A percentile compares a stretch with the other conserved stretches of the same genome.
Conservation (phyloP, 257 asterid species). For the Oldenlandia corymbosa region DNA sequence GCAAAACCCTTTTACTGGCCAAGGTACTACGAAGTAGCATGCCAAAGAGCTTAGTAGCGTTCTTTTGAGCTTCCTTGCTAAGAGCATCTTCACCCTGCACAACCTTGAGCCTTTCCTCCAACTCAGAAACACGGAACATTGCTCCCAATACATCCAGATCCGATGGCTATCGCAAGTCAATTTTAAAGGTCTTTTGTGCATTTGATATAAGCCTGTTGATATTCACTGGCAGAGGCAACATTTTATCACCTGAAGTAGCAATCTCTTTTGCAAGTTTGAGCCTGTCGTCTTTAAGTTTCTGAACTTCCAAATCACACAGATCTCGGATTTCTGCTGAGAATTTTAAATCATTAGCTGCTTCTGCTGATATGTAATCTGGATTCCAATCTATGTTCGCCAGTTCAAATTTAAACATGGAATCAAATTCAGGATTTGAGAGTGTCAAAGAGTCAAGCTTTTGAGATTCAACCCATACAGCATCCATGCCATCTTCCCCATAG, state of each 20-base stretch:
- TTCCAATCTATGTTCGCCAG: constrained; percentile 78
- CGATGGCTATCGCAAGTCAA: constrained; percentile 88
- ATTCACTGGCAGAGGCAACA: constrained; percentile 95
- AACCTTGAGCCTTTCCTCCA: constrained; percentile 93
- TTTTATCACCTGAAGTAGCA: constrained; percentile 85
- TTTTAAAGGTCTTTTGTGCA: constrained; percentile 93
- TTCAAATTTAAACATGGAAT: constrained; percentile 68
- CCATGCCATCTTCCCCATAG: constrained; percentile 99
- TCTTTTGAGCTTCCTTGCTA: constrained; percentile 97
- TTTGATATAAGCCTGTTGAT: constrained; percentile 80
- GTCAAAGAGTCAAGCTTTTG: constrained; percentile 91
- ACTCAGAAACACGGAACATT: constrained; percentile 92
- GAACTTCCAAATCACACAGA: constrained; percentile 93
- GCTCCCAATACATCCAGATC: constrained; percentile 98
- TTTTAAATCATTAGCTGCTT: constrained; percentile 84
- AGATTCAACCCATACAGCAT: constrained; percentile 95
- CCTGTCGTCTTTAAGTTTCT: constrained; percentile 91
- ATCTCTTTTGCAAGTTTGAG: constrained; percentile 87
- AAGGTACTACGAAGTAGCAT: constrained; percentile 92
- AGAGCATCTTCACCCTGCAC: constrained; percentile 99
- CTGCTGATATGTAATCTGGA: constrained; percentile 82
- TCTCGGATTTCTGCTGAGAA: constrained; percentile 86
- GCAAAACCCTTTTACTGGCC: constrained; percentile 92
- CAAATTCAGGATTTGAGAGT: constrained; percentile 63
- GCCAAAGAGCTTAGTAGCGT: constrained; percentile 92